Conservation (phyloP, 768 basidiomycete genomes). For the Boletus reticulatus region DNA sequence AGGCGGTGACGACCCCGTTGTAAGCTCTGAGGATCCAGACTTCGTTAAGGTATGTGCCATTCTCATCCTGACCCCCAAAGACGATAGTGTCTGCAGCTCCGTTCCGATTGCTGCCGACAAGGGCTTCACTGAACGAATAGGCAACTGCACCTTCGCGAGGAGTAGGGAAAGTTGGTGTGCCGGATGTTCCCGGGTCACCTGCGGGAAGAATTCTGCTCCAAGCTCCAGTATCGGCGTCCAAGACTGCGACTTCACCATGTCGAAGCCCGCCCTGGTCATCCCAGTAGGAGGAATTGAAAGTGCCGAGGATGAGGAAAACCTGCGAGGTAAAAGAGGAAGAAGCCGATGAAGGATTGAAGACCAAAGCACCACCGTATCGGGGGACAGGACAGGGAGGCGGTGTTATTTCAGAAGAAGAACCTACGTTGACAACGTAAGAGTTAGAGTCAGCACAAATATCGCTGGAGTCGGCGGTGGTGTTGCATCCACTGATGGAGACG, state of each 20-base stretch:
- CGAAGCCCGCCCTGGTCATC: conserved; percentile 57
- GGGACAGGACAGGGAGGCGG: conserved; percentile 63
- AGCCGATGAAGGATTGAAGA: conserved; percentile 45
- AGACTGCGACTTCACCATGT: conserved; percentile 72
- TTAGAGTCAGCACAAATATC: conserved; percentile 57
- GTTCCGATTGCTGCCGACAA: conserved; percentile 54
- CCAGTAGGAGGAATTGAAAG: conserved; percentile 63
- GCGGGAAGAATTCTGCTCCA: conserved; percentile 77
- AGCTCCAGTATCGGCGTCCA: conserved; percentile 56
- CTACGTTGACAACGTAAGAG: conserved; percentile 49
- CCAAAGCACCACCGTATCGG: conserved; percentile 55
- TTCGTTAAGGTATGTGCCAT: conserved; percentile 68
- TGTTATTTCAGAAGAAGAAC: conserved; percentile 32
- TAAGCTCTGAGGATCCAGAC: conserved; percentile 80
- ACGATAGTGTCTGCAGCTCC: conserved; percentile 67
- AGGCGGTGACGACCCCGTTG: conserved; percentile 54
- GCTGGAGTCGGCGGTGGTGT: conserved; percentile 36
- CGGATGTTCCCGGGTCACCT: conserved; percentile 58
- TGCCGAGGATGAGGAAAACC: conserved; percentile 67
- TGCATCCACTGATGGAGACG: conserved; percentile 63
- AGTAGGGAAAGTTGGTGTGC: conserved; percentile 51
- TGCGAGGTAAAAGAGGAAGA: conserved; percentile 61
- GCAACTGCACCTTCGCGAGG: conserved; percentile 72
- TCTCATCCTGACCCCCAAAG: conserved; percentile 71
- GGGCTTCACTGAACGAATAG: conserved; percentile 48